Evolutionary conservation across 2,329 filamentous ascomycete genomes (phyloP), one percentile per base, ranked within the genome.

Genomic region (Endothia cerciana): DNA sequence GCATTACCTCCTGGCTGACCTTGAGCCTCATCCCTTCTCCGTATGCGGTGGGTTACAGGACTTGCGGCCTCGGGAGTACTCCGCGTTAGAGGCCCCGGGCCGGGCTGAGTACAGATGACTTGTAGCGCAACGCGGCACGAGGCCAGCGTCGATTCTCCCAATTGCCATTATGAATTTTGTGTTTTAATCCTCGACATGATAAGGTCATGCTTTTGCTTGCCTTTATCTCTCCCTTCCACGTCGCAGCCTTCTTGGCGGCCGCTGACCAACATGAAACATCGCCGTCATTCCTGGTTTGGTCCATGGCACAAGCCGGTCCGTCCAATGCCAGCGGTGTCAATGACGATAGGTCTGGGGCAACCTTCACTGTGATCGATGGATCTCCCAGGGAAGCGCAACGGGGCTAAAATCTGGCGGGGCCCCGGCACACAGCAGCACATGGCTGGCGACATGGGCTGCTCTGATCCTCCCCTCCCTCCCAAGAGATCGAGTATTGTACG

Each of bases 121-220:
- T 53, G 19, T 25, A 22, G 10, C 33, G 40, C 43, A 43, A 57
- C 13, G 51, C 60, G 53, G 64, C 53, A 47, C 17, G 5, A 6
- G 36, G 22, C 62, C 53, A 66, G 49, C 65, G 43, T 51, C 47
- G 45, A 60, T 41, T 30, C 40, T 62, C 60, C 53, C 40, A 61
- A 72, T 76, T 77, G 71, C 71, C 70, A 77, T 77, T 77, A 77
- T 73, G 74, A 74, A 75, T 75, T 76, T 75, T 69, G 66, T 73
- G 70, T 69, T 74, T 72, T 73, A 75, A 76, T 76, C 70, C 59
- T 62, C 64, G 56, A 60, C 25, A 68, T 70, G 75, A 77, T 77
- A 77, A 77, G 74, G 68, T 71, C 70, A 68, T 64, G 67, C 63
- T 67, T 68, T 66, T 57, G 49, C 66, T 69, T 53, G 57, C 60